Evolutionary conservation across 805 yeast genomes (phyloP).

Genomic region (Clavispora fructus): DNA sequence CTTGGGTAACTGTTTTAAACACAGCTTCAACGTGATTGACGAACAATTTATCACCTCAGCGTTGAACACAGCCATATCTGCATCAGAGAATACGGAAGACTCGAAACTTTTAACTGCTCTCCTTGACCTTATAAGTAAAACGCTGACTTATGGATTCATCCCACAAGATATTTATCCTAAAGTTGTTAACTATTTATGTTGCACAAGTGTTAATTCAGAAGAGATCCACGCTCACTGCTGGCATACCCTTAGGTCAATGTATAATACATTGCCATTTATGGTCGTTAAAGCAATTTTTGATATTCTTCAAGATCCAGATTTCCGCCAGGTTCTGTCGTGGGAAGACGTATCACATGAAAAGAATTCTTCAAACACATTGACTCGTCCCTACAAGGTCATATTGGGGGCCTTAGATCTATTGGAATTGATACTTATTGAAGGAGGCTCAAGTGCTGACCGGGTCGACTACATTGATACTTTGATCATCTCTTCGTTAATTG

Average conservation of each 20-base stretch:
- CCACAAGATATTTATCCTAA: conserved; percentile 36
- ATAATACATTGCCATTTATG: conserved; percentile 32
- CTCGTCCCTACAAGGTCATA: not conserved
- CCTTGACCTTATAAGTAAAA: conserved; percentile 37
- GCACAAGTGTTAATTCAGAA: conserved; percentile 29
- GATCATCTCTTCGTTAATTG: not conserved
- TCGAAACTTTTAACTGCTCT: conserved; percentile 30
- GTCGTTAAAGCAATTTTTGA: conserved; percentile 16
- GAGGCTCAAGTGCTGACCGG: not conserved
- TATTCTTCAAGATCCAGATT: conserved; percentile 18
- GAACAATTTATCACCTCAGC: conserved; percentile 28
- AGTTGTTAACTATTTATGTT: conserved; percentile 43
- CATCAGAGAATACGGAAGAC: conserved; percentile 38
- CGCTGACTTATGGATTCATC: conserved; percentile 41
- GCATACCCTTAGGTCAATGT: conserved; percentile 35
- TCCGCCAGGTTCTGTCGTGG: conserved; percentile 8
- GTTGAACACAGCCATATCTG: conserved; percentile 27
- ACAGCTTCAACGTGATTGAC: conserved; percentile 42
- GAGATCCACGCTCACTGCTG: conserved; percentile 31
- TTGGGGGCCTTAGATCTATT: not conserved
- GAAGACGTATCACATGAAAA: not conserved
- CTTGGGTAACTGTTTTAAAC: conserved; percentile 42
- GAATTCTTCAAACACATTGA: not conserved
- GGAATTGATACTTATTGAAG: not conserved
- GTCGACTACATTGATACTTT: not conserved